Percentiles rank a stretch among this genome's conserved stretches.
Conservation (phyloP, 2,329 filamentous ascomycete species). For the Aureobasidium sp. region DNA sequence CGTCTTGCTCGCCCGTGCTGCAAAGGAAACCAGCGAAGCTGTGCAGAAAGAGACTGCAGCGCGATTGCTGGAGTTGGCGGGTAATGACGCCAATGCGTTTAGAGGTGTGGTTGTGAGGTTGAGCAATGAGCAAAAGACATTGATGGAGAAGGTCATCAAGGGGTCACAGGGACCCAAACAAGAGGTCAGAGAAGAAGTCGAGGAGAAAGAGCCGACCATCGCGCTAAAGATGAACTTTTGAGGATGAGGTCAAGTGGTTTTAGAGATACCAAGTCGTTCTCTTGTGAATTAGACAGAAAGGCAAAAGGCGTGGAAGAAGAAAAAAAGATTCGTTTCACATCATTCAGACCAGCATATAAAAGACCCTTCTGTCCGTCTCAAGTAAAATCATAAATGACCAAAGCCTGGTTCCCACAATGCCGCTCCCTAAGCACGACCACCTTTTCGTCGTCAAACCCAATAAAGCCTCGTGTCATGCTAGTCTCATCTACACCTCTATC, state of each 20-base stretch:
- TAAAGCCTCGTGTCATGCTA: slow-evolving; percentile 51
- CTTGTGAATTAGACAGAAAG: too few species aligned
- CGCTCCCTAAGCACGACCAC: slow-evolving; percentile 78
- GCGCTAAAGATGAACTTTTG: slow-evolving; percentile 87
- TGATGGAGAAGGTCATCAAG: slow-evolving; percentile 62
- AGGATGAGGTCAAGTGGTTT: not conserved
- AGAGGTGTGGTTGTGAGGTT: slow-evolving; percentile 65
- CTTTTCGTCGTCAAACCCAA: slow-evolving; percentile 87
- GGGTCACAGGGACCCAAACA: slow-evolving; percentile 37
- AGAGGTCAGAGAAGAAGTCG: slow-evolving; percentile 39
- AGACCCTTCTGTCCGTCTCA: slow-evolving; percentile 29
- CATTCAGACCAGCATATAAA: not conserved
- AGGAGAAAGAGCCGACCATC: slow-evolving; percentile 64
- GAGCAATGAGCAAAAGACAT: slow-evolving; percentile 60
- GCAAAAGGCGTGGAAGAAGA: not conserved
- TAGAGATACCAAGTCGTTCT: not conserved
- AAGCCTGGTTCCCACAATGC: slow-evolving; percentile 58
- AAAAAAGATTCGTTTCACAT: not conserved
- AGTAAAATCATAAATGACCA: slow-evolving; percentile 85
- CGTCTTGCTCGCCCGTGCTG: slow-evolving; percentile 63
- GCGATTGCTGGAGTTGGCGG: slow-evolving; percentile 73
- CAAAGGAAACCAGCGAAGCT: slow-evolving; percentile 39
- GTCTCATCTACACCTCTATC: slow-evolving; percentile 25
- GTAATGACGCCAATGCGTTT: slow-evolving; percentile 66
- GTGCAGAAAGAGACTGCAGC: slow-evolving; percentile 67